Percentiles rank a stretch among this genome's conserved stretches.
Conservation (phyloP, 2,329 filamentous ascomycete species). For the Sodiomyces alkalinus region DNA sequence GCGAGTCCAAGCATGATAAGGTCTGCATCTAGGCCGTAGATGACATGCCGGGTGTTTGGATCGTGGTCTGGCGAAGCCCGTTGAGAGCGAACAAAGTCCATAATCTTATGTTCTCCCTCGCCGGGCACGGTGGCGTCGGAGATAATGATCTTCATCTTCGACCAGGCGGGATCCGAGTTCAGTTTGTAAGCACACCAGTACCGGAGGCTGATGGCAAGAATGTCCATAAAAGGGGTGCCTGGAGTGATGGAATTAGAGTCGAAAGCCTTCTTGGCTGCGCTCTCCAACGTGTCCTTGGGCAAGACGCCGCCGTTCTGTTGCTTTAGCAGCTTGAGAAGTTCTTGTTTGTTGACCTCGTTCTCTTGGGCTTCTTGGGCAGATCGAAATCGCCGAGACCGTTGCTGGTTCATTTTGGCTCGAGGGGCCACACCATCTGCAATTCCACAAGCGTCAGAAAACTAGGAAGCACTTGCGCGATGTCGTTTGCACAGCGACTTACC, state of each 20-base stretch:
- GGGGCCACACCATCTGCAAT: constrained; percentile 86
- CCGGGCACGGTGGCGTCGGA: constrained; percentile 96
- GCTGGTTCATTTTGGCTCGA: constrained; percentile 98
- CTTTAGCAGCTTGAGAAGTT: constrained; percentile 72
- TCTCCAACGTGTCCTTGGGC: constrained; percentile 45
- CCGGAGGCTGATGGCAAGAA: constrained; percentile 73
- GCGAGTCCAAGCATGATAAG: constrained; percentile 96
- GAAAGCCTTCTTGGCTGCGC: constrained; percentile 74
- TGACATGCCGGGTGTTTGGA: constrained; percentile 93
- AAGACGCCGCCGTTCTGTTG: constrained; percentile 56
- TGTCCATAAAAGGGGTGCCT: constrained; percentile 97
- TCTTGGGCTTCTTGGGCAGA: constrained; percentile 88
- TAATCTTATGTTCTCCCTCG: constrained; percentile 98
- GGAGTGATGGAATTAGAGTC: constrained; percentile 81
- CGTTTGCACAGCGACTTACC: constrained; percentile 47
- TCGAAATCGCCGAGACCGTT: constrained; percentile 88
- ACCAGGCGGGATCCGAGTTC: constrained; percentile 92
- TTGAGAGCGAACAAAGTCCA: constrained; percentile 94
- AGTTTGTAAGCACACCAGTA: constrained; percentile 98
- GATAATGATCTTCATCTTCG: constrained; percentile 91
- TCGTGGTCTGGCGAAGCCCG: constrained; percentile 81
- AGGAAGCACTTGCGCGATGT: constrained; percentile 1
- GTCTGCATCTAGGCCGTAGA: constrained; percentile 95
- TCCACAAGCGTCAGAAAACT: constrained; percentile 1
- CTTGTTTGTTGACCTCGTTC: constrained; percentile 81